Base-by-base conservation (phyloP, 2,329 filamentous ascomycete genomes). In the Chaetomium globosum region DNA sequence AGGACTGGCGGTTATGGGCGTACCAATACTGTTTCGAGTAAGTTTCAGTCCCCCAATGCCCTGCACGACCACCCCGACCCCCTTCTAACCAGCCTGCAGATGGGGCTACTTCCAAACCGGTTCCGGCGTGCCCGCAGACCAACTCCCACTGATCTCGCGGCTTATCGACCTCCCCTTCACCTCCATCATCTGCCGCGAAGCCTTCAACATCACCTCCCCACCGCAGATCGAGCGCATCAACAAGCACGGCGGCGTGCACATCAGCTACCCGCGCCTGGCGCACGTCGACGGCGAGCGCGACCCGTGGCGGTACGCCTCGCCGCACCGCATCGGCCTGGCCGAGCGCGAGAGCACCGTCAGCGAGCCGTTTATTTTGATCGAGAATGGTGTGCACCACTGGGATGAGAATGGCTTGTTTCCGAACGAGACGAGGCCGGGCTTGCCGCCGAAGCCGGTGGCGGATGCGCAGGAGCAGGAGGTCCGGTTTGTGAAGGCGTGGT, bases 91-190 rank as follows among this genome's bases (percentile, higher is more conserved):
- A 69, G 56, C 64, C 65, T 21, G 55, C 16, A 84, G 86, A 82
- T 95, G 90, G 91, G 92, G 91, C 10, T 95, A 86, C 77, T 85
- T 93, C 58, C 85, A 89, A 69, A 92, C 89, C 0, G 91, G 92
- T 56, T 88, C 86, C 4, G 85, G 87, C 30, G 87, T 88, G 0
- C 91, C 91, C 0, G 71, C 78, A 0, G 79, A 85, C 65, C 82
- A 87, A 61, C 82, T 89, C 1, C 88, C 92, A 0, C 76, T 96
- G 6, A 80, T 95, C 58, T 94, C 91, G 0, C 88, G 92, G 16
- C 81, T 87, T 3, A 80, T 92, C 43, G 84, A 88, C 67, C 71
- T 92, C 0, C 80, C 87, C 2, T 92, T 88, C 75, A 75, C 80
- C 2, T 85, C 84, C 0, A 75, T 83, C 3, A 80, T 88, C 70